A percentile compares a stretch with the other conserved stretches of the same genome.
Conservation (phyloP, 164 flowering plant genomes). For the Chimonanthus praecox region DNA sequence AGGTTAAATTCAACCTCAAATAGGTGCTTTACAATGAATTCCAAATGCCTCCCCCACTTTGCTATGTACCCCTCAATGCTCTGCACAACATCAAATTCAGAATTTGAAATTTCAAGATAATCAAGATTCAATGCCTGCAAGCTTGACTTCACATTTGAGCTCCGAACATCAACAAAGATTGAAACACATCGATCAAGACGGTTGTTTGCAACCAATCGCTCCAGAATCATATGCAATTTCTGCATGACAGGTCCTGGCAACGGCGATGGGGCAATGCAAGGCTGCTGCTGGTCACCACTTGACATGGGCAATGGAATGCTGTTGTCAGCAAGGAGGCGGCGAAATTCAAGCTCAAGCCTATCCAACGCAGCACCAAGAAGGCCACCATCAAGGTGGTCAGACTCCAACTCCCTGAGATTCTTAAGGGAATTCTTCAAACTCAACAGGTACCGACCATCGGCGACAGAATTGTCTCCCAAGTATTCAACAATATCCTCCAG, state of each 20-base stretch:
- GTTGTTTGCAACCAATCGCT: slow-evolving; percentile 57
- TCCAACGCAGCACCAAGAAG: slow-evolving; percentile 69
- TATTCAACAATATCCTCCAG: slow-evolving; percentile 84
- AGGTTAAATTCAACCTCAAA: slow-evolving; percentile 78
- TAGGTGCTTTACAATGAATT: slow-evolving; percentile 86
- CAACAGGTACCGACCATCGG: slow-evolving; percentile 48
- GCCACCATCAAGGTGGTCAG: slow-evolving; percentile 56
- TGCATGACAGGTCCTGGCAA: slow-evolving; percentile 57
- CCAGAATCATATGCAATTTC: slow-evolving; percentile 72
- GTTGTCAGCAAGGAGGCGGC: slow-evolving; percentile 53
- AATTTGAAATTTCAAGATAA: slow-evolving; percentile 63
- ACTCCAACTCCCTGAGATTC: slow-evolving; percentile 50
- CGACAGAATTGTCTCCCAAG: slow-evolving; percentile 58
- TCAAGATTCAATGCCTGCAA: slow-evolving; percentile 66
- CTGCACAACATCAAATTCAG: slow-evolving; percentile 75
- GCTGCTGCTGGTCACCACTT: slow-evolving; percentile 29
- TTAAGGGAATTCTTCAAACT: slow-evolving; percentile 54
- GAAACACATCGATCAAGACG: slow-evolving; percentile 69
- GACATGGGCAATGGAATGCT: slow-evolving; percentile 72
- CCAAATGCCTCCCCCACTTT: slow-evolving; percentile 90
- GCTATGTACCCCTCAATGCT: slow-evolving; percentile 68
- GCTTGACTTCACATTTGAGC: slow-evolving; percentile 66
- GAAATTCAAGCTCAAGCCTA: slow-evolving; percentile 64
- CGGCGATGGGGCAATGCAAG: slow-evolving; percentile 65
- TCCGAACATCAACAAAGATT: slow-evolving; percentile 70